A percentile compares a stretch with the other conserved stretches of the same genome.
Conservation (phyloP, 2,329 filamentous ascomycete genomes). For the Magnaporthiopsis poae region DNA sequence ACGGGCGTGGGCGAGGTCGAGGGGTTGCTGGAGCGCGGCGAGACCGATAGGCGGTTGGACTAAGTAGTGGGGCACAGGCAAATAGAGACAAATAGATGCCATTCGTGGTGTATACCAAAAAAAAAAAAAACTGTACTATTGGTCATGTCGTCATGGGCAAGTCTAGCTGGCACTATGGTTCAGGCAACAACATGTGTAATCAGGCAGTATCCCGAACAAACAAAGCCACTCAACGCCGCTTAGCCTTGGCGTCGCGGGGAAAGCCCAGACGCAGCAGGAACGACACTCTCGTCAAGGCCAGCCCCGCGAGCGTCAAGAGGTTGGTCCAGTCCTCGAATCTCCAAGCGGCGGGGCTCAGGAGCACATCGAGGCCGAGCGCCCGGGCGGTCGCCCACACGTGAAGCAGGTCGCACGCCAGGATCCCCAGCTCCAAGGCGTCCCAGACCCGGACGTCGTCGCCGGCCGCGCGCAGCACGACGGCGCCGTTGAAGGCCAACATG, state of each 20-base stretch:
- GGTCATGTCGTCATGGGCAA: too few relatives aligned
- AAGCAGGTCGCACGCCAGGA: constrained; percentile 19
- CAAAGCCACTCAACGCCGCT: background rate
- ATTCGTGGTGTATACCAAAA: too few relatives aligned
- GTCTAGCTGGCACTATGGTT: too few relatives aligned
- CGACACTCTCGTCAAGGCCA: constrained; percentile 22
- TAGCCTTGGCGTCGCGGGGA: background rate
- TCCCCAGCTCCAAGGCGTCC: constrained; percentile 16
- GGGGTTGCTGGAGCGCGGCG: constrained; percentile 25
- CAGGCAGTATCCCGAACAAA: background rate
- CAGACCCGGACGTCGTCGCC: constrained; percentile 20
- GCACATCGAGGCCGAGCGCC: constrained; percentile 20
- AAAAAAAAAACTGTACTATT: too few relatives aligned
- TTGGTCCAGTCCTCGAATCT: constrained; percentile 27
- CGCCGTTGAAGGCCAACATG: constrained; percentile 22
- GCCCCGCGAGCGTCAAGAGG: constrained; percentile 22
- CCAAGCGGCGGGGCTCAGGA: constrained; percentile 22
- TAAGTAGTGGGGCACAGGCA: constrained; percentile 10
- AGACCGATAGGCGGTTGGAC: constrained; percentile 22
- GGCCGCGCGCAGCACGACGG: constrained; percentile 20
- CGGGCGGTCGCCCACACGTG: constrained; percentile 24
- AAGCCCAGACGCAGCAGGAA: constrained; percentile 27
- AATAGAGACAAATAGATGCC: too few relatives aligned
- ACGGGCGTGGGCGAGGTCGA: constrained; percentile 20
- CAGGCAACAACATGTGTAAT: too few relatives aligned